Evolutionary conservation across 2,329 filamentous ascomycete species (phyloP).

Genomic region (Phaeosphaeriaceae sp.): DNA sequence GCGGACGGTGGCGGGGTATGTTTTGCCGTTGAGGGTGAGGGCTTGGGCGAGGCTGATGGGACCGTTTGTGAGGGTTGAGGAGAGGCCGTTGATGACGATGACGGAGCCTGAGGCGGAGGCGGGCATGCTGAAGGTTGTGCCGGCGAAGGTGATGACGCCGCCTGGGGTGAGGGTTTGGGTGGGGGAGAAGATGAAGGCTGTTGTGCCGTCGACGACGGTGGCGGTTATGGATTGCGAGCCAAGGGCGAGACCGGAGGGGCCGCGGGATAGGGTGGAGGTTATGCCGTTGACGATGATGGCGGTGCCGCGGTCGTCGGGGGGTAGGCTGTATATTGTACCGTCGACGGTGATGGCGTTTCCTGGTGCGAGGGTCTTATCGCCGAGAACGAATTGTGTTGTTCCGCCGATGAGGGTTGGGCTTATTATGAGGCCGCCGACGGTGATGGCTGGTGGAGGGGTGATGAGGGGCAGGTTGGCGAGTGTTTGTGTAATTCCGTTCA

Average conservation of each 20-base stretch:
- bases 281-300: slow-evolving; percentile 36
- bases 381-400: slow-evolving; percentile 31
- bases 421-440: slow-evolving; percentile 25
- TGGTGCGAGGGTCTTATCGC: slow-evolving; percentile 23
- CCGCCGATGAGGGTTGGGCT: slow-evolving; percentile 33
- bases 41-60: slow-evolving; percentile 25
- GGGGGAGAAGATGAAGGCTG: slow-evolving; percentile 31
- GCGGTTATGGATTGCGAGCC: slow-evolving; percentile 14
- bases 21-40: slow-evolving; percentile 37
- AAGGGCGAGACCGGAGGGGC: slow-evolving; percentile 20
- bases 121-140: slow-evolving; percentile 37
- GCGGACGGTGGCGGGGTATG: slow-evolving; percentile 28
- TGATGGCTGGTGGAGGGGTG: slow-evolving; percentile 26
- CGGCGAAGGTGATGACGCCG: slow-evolving; percentile 31
- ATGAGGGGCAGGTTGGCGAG: slow-evolving; percentile 25
- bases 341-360: slow-evolving; percentile 30
- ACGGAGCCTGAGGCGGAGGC: slow-evolving; percentile 29
- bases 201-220: slow-evolving; percentile 26
- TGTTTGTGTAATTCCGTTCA: slow-evolving; percentile 43
- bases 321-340: slow-evolving; percentile 37
- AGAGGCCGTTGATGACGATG: slow-evolving; percentile 36
- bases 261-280: slow-evolving; percentile 24
- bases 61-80: slow-evolving; percentile 25
- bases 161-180: slow-evolving; percentile 37
- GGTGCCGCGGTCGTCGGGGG: slow-evolving; percentile 21